Evolutionary conservation across 805 yeast genomes (phyloP).

Genomic region (Metschnikowia cubensis): DNA sequence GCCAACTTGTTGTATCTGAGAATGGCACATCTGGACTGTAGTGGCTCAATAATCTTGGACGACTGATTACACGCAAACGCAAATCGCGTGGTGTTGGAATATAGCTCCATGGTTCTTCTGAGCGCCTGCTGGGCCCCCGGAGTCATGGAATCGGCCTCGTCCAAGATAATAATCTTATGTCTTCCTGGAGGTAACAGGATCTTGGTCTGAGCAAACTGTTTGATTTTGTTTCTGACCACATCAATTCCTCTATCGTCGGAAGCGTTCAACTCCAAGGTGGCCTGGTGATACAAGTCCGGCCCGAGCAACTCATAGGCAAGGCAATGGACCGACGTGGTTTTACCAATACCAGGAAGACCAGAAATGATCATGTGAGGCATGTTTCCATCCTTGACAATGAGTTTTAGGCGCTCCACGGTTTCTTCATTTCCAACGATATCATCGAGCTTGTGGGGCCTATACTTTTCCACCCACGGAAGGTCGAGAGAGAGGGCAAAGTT

Average conservation of each 20-base stretch:
- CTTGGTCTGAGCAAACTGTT: constrained; percentile 93
- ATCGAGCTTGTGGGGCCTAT: constrained; percentile 71
- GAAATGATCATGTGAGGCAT: constrained; percentile 95
- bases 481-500: constrained; percentile 22
- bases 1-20: constrained; percentile 75
- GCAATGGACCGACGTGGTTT: constrained; percentile 90
- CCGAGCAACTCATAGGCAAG: constrained; percentile 83
- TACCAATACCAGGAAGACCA: constrained; percentile 97
- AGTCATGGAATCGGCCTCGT: constrained; percentile 96
- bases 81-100: constrained; percentile 92
- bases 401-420: constrained; percentile 75
- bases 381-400: constrained; percentile 89
- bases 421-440: constrained; percentile 95
- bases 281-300: constrained; percentile 60
- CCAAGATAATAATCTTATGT: constrained; percentile 88
- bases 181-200: constrained; percentile 83
- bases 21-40: constrained; percentile 95
- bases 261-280: constrained; percentile 90
- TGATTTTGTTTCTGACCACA: constrained; percentile 88
- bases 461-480: constrained; percentile 80
- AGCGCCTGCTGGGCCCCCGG: constrained; percentile 95
- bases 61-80: constrained; percentile 98
- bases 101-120: constrained; percentile 91
- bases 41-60: constrained; percentile 91
- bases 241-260: constrained; percentile 98